Percentiles rank a stretch among this genome's conserved stretches.
Evolutionary conservation across 139 green algal species (phyloP).

Genomic region (Chlorella sp.): DNA sequence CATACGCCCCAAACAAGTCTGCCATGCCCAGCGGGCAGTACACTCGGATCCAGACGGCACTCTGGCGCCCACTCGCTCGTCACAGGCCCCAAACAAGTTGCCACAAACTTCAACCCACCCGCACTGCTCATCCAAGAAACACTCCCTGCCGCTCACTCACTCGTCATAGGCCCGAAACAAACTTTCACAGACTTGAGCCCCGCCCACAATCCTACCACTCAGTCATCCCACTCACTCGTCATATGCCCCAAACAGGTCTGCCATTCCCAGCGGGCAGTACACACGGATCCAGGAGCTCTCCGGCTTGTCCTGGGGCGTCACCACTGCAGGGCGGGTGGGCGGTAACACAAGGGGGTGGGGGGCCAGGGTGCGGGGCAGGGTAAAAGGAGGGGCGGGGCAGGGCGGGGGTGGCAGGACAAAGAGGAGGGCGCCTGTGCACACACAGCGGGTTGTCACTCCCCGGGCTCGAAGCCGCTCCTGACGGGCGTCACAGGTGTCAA

Average conservation of each 20-base stretch:
- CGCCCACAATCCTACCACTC: no score
- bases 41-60: no score
- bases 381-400: neutral
- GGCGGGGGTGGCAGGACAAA: neutral
- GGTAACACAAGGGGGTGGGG: no score
- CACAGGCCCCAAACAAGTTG: constrained; percentile 40
- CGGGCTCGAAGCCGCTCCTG: no score
- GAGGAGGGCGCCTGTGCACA: neutral
- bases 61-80: constrained; percentile 1
- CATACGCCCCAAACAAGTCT: constrained; percentile 42
- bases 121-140: no score
- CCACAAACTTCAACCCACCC: no score
- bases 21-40: constrained; percentile 41
- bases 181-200: no score
- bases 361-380: neutral
- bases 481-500: no score
- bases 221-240: constrained; percentile 1
- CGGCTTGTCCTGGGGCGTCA: constrained; percentile 33
- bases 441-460: neutral
- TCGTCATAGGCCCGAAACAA: no score
- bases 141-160: no score
- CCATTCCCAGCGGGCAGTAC: constrained; percentile 46
- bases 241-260: constrained; percentile 44
- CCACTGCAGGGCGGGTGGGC: neutral
- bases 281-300: constrained; percentile 47